Evolutionary conservation across 768 basidiomycete species (phyloP).

Genomic region (Kwoniella dejecticola): DNA sequence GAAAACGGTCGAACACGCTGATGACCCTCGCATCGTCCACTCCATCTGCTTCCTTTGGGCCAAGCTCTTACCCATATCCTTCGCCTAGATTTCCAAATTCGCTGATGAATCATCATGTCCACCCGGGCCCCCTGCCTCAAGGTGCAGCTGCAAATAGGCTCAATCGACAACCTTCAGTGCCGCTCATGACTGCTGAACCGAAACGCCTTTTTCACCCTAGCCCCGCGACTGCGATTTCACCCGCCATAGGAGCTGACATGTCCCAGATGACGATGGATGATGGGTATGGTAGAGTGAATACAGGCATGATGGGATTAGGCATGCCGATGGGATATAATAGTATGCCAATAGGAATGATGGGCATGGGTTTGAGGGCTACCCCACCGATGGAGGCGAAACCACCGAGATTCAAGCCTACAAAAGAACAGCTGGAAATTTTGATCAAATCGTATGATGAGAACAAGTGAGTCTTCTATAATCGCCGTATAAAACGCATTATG

Average conservation of each 20-base stretch:
- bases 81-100: slow-evolving; percentile 12
- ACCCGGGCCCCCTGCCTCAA: background rate
- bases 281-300: background rate
- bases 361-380: slow-evolving; percentile 4
- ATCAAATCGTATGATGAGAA: slow-evolving; percentile 42
- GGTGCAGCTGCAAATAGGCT: background rate
- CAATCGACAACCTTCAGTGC: slow-evolving; percentile 9
- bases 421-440: slow-evolving; percentile 45
- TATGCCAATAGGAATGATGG: slow-evolving; percentile 6
- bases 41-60: slow-evolving; percentile 1
- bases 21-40: slow-evolving; percentile 1
- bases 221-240: slow-evolving; percentile 17
- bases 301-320: background rate
- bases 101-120: slow-evolving; percentile 4
- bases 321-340: slow-evolving; percentile 12
- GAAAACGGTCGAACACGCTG: slow-evolving; percentile 19
- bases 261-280: background rate
- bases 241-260: slow-evolving; percentile 6
- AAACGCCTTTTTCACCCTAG: slow-evolving; percentile 21
- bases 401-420: slow-evolving; percentile 45
- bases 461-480: slow-evolving; percentile 28
- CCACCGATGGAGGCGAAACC: slow-evolving; percentile 26
- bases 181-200: background rate
- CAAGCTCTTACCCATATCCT: slow-evolving; percentile 18
- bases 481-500: background rate